Percentiles rank a stretch among this genome's conserved stretches.
These are phyloP conservation scores for Ophiosphaerella herpotricha DNA, from an alignment of 2,329 filamentous ascomycete species.

Conservation along the genomic window DNA sequence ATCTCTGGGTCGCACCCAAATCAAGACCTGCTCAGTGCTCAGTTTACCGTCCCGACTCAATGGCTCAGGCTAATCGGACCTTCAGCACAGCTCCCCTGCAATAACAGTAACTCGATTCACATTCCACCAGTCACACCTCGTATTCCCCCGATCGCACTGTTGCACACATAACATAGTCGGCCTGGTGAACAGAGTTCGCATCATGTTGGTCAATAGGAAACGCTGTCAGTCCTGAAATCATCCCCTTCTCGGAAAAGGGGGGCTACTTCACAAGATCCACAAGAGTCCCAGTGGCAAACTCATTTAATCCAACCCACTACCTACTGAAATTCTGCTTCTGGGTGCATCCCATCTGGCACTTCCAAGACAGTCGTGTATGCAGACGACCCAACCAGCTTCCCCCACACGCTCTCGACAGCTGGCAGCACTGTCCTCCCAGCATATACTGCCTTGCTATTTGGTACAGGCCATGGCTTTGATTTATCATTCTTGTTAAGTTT, in stretches of 20 bases:
- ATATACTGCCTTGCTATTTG: constrained; percentile 29
- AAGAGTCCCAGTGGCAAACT: too few species aligned
- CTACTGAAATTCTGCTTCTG: constrained; percentile 35
- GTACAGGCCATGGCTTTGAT: constrained; percentile 35
- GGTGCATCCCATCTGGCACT: constrained; percentile 41
- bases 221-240: background rate
- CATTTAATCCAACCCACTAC: background rate
- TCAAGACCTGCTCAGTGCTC: too few species aligned
- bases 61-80: too few species aligned
- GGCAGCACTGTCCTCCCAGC: constrained; percentile 34
- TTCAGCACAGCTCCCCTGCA: too few species aligned
- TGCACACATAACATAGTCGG: too few species aligned
- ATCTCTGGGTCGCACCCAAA: background rate
- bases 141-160: too few species aligned
- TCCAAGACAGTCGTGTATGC: constrained; percentile 39
- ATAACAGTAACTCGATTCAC: too few species aligned
- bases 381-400: constrained; percentile 20
- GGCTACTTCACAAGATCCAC: background rate
- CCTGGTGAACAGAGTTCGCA: too few species aligned
- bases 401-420: constrained; percentile 31
- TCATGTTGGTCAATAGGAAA: background rate
- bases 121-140: too few species aligned
- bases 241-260: background rate
- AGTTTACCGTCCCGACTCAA: too few species aligned
- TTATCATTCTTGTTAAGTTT: constrained; percentile 36